Percentiles rank a stretch among this genome's conserved stretches.
phyloP scores from a whole-genome alignment of 331 rosid genomes.

The Pyrus hybrid region DNA sequence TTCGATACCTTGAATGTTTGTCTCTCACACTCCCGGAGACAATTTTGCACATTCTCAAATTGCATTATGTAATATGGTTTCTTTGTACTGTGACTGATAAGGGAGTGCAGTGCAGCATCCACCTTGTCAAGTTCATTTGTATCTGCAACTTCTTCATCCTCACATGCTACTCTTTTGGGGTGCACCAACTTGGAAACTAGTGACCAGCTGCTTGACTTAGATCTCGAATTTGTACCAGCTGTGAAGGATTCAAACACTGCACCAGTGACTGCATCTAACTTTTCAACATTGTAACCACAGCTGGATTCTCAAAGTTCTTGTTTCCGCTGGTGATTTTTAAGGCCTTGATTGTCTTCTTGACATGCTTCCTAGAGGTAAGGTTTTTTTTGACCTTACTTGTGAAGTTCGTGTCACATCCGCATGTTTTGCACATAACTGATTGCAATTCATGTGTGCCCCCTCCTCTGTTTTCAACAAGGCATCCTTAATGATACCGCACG shows the following conservation, averaged over 20 bases:
- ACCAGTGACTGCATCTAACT: constrained; percentile 30
- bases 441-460: constrained; percentile 21
- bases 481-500: constrained; percentile 24
- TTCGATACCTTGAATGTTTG: constrained; percentile 19
- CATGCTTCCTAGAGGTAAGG: constrained; percentile 4
- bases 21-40: constrained; percentile 24
- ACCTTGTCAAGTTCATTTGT: constrained; percentile 26
- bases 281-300: constrained; percentile 22
- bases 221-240: constrained; percentile 9
- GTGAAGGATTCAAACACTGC: constrained; percentile 22
- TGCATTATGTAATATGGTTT: neutral
- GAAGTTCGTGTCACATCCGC: constrained; percentile 1
- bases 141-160: constrained; percentile 1
- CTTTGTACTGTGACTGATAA: neutral
- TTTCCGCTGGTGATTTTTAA: constrained; percentile 1
- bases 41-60: constrained; percentile 10
- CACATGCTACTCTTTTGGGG: constrained; percentile 11
- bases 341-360: constrained; percentile 16
- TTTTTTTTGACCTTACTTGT: constrained; percentile 3
- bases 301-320: neutral
- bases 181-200: constrained; percentile 25
- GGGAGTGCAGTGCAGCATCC: constrained; percentile 20
- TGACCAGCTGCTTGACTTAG: constrained; percentile 24
- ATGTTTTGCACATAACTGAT: constrained; percentile 1
- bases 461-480: constrained; percentile 29